A percentile compares a stretch with the other conserved stretches of the same genome.
Evolutionary conservation across 352 stramenopile species (phyloP).

Genomic region (Phytophthora meadii): DNA sequence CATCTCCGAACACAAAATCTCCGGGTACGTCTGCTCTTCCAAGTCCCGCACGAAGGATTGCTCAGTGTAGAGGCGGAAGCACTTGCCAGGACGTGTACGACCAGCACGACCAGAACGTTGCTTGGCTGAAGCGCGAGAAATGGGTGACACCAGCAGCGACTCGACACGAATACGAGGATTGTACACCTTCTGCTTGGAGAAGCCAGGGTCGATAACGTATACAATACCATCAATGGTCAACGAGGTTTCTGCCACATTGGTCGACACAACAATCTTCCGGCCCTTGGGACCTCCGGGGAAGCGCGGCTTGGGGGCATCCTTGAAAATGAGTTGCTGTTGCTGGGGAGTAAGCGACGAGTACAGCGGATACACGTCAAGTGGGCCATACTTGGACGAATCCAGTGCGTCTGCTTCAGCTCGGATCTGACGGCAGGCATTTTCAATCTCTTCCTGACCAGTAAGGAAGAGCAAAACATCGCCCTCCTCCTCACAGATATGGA

Average conservation of each 20-base stretch:
- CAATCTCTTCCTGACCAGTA: slow-evolving; percentile 99
- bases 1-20: slow-evolving; percentile 98
- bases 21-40: slow-evolving; percentile 98
- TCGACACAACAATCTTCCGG: slow-evolving; percentile 98
- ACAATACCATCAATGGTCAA: slow-evolving; percentile 99
- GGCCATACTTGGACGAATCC: slow-evolving; percentile 95
- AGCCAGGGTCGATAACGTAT: slow-evolving; percentile 99
- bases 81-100: slow-evolving; percentile 93
- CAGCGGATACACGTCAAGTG: slow-evolving; percentile 94
- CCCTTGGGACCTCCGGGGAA: slow-evolving; percentile 85
- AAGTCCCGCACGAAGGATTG: slow-evolving; percentile 97
- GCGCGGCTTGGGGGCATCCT: slow-evolving; percentile 94
- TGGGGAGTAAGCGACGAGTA: slow-evolving; percentile 99
- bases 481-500: slow-evolving; percentile 97
- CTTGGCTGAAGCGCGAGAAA: slow-evolving; percentile 96
- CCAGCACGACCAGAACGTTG: slow-evolving; percentile 94
- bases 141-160: slow-evolving; percentile 98
- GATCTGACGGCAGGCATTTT: slow-evolving; percentile 95
- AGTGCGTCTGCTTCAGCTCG: slow-evolving; percentile 86
- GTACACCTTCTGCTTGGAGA: slow-evolving; percentile 99
- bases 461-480: slow-evolving; percentile 99
- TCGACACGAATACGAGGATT: slow-evolving; percentile 99
- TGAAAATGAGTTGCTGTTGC: slow-evolving; percentile 99
- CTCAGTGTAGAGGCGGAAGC: slow-evolving; percentile 98
- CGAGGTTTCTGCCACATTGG: slow-evolving; percentile 99